These are phyloP conservation scores for Colletotrichum graminicola DNA, from an alignment of 2,329 filamentous ascomycete genomes.

Conservation along the genomic window DNA sequence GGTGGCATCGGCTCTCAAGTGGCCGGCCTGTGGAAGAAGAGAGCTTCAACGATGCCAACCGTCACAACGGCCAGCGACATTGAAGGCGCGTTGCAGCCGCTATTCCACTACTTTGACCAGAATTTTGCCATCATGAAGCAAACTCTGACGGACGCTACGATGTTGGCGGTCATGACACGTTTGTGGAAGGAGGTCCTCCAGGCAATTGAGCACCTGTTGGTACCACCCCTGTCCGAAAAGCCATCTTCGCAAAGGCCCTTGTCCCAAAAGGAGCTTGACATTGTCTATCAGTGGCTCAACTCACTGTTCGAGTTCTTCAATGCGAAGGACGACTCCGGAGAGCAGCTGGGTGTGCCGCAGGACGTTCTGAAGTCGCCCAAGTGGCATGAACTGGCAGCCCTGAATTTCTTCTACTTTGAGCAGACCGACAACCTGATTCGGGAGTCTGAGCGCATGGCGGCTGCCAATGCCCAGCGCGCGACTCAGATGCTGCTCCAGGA, in stretches of 20 bases:
- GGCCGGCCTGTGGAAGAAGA: conserved; percentile 76
- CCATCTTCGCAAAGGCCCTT: conserved; percentile 87
- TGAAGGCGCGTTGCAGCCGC: conserved; percentile 82
- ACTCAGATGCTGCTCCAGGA: conserved; percentile 74
- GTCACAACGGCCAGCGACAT: conserved; percentile 79
- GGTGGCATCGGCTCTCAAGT: conserved; percentile 79
- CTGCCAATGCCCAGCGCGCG: conserved; percentile 80
- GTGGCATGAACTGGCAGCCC: conserved; percentile 95
- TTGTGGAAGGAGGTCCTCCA: conserved; percentile 98
- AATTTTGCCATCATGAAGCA: conserved; percentile 99
- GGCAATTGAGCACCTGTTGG: conserved; percentile 89
- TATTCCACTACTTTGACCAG: conserved; percentile 96
- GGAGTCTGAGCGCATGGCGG: conserved; percentile 96
- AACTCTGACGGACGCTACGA: conserved; percentile 93
- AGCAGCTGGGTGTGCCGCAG: conserved; percentile 87
- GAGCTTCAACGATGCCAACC: conserved; percentile 63
- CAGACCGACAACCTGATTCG: conserved; percentile 90
- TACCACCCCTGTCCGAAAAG: conserved; percentile 95
- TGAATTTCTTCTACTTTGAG: conserved; percentile 99
- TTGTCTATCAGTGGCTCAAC: conserved; percentile 95
- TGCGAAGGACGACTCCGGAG: conserved; percentile 85
- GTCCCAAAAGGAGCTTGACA: conserved; percentile 88
- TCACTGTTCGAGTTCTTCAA: conserved; percentile 96
- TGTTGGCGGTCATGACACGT: conserved; percentile 98
- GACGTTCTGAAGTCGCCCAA: conserved; percentile 97